A percentile compares a stretch with the other conserved stretches of the same genome.
phyloP scores from a whole-genome alignment of 148 eudicot genomes.

The Vaccinium macrocarpon region DNA sequence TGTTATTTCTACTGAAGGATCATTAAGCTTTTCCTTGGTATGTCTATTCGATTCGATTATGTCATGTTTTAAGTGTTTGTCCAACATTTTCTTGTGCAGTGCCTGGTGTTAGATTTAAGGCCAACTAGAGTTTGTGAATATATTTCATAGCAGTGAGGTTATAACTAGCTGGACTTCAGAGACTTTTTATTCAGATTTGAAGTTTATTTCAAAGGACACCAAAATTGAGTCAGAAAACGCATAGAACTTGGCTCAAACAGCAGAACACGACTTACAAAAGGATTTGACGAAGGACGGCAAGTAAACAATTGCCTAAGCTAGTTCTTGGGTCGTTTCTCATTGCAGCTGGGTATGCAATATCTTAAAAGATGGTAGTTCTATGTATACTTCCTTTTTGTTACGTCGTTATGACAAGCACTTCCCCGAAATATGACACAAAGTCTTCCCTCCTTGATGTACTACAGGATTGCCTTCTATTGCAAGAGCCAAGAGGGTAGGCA shows the following conservation, averaged over 20 bases:
- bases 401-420: background rate
- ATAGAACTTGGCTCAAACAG: slow-evolving; percentile 47
- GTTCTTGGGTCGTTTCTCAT: slow-evolving; percentile 67
- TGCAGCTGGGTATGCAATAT: slow-evolving; percentile 80
- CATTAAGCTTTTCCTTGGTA: no score
- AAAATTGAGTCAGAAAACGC: slow-evolving; percentile 56
- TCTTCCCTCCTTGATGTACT: slow-evolving; percentile 19
- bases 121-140: slow-evolving; percentile 25
- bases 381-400: background rate
- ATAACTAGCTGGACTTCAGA: slow-evolving; percentile 33
- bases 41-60: background rate
- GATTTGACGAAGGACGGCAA: slow-evolving; percentile 65
- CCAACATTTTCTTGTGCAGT: slow-evolving; percentile 3
- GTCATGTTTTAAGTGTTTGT: background rate
- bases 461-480: slow-evolving; percentile 58
- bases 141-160: slow-evolving; percentile 35
- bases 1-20: no score
- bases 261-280: slow-evolving; percentile 56
- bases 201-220: slow-evolving; percentile 38
- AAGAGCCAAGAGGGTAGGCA: slow-evolving; percentile 50
- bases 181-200: slow-evolving; percentile 25
- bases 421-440: background rate
- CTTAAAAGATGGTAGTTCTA: slow-evolving; percentile 27
- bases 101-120: slow-evolving; percentile 30
- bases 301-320: slow-evolving; percentile 81